Conservation (phyloP, 1,139 yeast species). For the Tardiomyces blankii region DNA sequence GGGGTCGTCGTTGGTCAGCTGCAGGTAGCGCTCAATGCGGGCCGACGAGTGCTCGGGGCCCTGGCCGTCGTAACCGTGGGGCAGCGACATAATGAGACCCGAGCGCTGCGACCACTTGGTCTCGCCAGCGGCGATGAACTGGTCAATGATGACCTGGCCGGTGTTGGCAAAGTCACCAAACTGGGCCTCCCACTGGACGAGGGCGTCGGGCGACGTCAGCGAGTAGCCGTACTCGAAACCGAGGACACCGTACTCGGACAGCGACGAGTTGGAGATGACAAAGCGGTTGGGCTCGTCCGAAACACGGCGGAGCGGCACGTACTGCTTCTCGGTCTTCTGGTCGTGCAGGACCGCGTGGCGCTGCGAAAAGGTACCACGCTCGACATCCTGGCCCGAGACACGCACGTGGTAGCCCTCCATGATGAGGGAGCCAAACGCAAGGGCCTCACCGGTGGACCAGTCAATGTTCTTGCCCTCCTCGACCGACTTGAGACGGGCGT, state of each 20-base stretch:
- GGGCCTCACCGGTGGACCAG: constrained; percentile 99
- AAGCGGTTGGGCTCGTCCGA: constrained; percentile 78
- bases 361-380: constrained; percentile 99
- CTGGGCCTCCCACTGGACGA: constrained; percentile 99
- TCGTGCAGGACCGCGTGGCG: constrained; percentile 98
- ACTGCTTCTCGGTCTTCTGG: constrained; percentile 72
- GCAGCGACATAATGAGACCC: constrained; percentile 88
- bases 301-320: constrained; percentile 76
- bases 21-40: constrained; percentile 93
- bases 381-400: constrained; percentile 98
- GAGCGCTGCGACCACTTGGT: constrained; percentile 99
- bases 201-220: constrained; percentile 90
- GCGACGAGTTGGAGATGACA: constrained; percentile 87
- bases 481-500: constrained; percentile 74
- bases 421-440: constrained; percentile 88
- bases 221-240: constrained; percentile 99
- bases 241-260: constrained; percentile 98
- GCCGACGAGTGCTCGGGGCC: constrained; percentile 99
- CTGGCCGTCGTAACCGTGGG: constrained; percentile 99
- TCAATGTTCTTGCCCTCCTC: constrained; percentile 92
- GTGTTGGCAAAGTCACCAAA: constrained; percentile 99
- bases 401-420: constrained; percentile 95
- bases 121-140: constrained; percentile 95
- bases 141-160: constrained; percentile 96
- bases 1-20: constrained; percentile 92